A percentile compares a stretch with the other conserved stretches of the same genome.
Conservation (phyloP, 345 rosid species). For the Lenwebbia sp. region DNA sequence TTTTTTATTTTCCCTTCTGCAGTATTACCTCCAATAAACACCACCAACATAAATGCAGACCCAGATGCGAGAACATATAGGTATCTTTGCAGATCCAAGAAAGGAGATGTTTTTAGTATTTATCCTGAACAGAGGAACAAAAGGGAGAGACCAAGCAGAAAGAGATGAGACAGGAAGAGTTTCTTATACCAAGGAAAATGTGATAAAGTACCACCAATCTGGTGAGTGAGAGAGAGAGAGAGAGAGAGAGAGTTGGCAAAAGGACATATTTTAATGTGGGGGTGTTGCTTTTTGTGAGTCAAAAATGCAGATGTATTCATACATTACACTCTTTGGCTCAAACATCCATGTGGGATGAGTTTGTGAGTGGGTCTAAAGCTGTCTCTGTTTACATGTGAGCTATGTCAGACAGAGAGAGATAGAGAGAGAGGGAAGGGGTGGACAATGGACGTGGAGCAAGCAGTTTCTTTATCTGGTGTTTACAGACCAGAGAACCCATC, state of each 20-base stretch:
- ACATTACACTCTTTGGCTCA: neutral
- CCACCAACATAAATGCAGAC: slow-evolving; percentile 4
- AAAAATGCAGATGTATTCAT: neutral
- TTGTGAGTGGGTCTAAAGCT: slow-evolving; percentile 47
- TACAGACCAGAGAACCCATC: neutral
- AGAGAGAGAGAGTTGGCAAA: neutral
- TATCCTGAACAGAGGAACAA: neutral
- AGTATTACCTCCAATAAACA: neutral
- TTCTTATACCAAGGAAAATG: neutral
- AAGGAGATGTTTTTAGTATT: slow-evolving; percentile 24
- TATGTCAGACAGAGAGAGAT: slow-evolving; percentile 19
- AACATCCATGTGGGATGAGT: slow-evolving; percentile 50
- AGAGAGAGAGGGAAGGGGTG: neutral
- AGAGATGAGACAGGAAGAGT: neutral
- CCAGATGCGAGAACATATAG: slow-evolving; percentile 5
- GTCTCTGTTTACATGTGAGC: slow-evolving; percentile 57
- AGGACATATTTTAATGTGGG: neutral
- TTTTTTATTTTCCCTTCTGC: neutral
- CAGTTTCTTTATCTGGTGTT: neutral
- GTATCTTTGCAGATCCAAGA: slow-evolving; percentile 53
- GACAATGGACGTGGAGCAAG: neutral
- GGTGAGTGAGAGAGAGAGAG: neutral
- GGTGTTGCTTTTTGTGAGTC: slow-evolving; percentile 17
- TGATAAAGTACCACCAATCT: neutral
- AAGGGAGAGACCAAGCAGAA: neutral